Evolutionary conservation across 176 grass and related monocot species (phyloP).

Genomic region (Bromus sterilis): DNA sequence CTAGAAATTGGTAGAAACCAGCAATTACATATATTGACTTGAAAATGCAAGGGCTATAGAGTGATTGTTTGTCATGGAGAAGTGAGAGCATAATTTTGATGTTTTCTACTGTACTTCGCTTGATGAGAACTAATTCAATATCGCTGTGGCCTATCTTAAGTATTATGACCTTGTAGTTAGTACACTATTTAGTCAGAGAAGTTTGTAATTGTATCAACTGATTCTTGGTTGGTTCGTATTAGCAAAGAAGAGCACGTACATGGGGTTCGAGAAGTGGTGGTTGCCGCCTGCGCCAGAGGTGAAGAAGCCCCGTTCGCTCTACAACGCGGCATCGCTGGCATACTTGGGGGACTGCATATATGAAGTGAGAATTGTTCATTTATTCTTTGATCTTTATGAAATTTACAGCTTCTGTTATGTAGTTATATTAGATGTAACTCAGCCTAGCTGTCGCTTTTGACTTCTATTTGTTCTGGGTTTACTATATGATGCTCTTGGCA

Average conservation of each 20-base stretch:
- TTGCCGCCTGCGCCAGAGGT: slow-evolving; percentile 61
- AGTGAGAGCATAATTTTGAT: not conserved
- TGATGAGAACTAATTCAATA: not conserved
- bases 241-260: slow-evolving; percentile 49
- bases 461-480: not conserved
- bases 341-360: slow-evolving; percentile 99
- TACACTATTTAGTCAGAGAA: not conserved
- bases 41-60: not conserved
- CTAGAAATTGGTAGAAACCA: not conserved
- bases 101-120: too few species aligned
- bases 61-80: not conserved
- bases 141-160: not conserved
- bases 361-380: slow-evolving; percentile 42
- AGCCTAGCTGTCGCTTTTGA: not conserved
- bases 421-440: not conserved
- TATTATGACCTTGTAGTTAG: not conserved
- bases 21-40: not conserved
- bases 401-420: not conserved
- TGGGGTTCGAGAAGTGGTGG: slow-evolving; percentile 94
- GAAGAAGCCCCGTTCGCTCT: slow-evolving; percentile 81
- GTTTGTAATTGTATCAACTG: not conserved
- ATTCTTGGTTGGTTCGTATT: slow-evolving; percentile 8
- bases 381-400: not conserved
- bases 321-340: slow-evolving; percentile 70
- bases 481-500: not conserved